Percentiles rank a stretch among this genome's conserved stretches.
Evolutionary conservation across 441 rosid genomes (phyloP).

Genomic region (Kokia cookei): DNA sequence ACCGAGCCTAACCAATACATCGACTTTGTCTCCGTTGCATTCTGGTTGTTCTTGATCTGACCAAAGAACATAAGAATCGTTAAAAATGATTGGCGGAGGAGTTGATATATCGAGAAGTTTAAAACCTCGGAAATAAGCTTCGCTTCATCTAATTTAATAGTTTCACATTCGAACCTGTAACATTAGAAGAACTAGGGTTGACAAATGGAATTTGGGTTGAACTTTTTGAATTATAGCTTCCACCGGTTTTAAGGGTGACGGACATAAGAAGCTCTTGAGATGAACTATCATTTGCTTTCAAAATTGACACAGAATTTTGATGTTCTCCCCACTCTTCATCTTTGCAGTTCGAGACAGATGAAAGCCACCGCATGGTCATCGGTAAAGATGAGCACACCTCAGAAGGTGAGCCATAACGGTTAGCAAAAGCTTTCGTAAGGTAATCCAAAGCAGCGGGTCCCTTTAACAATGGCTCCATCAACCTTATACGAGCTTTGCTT

Average conservation of each 20-base stretch:
- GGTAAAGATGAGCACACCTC: constrained; percentile 48
- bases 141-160: neutral
- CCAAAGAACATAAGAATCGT: constrained; percentile 10
- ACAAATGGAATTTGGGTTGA: constrained; percentile 16
- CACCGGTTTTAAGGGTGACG: constrained; percentile 62
- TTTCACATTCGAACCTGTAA: constrained; percentile 30
- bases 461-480: constrained; percentile 75
- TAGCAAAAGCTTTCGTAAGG: constrained; percentile 58
- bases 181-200: constrained; percentile 9
- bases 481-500: constrained; percentile 58
- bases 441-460: constrained; percentile 84
- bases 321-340: constrained; percentile 81
- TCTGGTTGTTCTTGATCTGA: constrained; percentile 44
- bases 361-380: constrained; percentile 56
- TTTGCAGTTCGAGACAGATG: constrained; percentile 36
- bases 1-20: constrained; percentile 71
- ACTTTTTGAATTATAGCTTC: constrained; percentile 35
- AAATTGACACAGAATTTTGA: constrained; percentile 32
- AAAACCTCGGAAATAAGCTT: neutral
- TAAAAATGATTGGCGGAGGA: neutral
- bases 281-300: constrained; percentile 31
- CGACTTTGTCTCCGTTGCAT: constrained; percentile 71
- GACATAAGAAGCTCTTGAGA: constrained; percentile 38
- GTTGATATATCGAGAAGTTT: neutral
- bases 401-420: constrained; percentile 45